A percentile compares a stretch with the other conserved stretches of the same genome.
These are phyloP conservation scores for Aspergillus sp. DNA, from an alignment of 2,329 filamentous ascomycete genomes.

Conservation along the genomic window DNA sequence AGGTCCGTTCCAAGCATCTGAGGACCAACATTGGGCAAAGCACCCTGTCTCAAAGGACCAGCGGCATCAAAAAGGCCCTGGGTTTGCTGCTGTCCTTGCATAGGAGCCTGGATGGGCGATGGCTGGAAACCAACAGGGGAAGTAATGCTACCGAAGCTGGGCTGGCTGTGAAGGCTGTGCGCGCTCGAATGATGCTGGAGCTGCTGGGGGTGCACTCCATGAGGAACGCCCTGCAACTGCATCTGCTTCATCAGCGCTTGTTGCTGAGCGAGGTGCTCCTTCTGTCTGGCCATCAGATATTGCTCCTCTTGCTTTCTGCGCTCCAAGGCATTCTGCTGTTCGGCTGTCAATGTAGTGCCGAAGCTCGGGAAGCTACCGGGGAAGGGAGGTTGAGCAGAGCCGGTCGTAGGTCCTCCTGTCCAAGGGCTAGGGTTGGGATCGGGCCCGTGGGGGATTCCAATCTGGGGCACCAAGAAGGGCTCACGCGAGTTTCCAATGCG, in stretches of 20 bases:
- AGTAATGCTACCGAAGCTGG: conserved; percentile 90
- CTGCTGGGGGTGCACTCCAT: conserved; percentile 51
- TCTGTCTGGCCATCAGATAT: conserved; percentile 91
- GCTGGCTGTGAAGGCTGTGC: conserved; percentile 93
- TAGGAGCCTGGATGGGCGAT: conserved; percentile 54
- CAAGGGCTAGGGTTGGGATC: conserved; percentile 51
- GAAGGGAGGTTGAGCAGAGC: conserved; percentile 77
- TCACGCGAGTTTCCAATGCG: conserved; percentile 96
- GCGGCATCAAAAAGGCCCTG: conserved; percentile 66
- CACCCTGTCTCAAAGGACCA: conserved; percentile 39
- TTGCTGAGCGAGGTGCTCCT: conserved; percentile 85
- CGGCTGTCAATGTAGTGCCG: conserved; percentile 89
- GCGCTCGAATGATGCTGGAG: conserved; percentile 93
- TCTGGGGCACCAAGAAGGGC: conserved; percentile 95
- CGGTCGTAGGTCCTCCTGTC: conserved; percentile 45
- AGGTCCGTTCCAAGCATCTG: conserved; percentile 44
- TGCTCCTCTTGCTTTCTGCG: conserved; percentile 97
- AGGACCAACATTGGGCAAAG: conserved; percentile 30
- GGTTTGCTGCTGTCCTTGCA: conserved; percentile 54
- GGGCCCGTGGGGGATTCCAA: conserved; percentile 86
- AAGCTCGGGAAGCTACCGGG: conserved; percentile 93
- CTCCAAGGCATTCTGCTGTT: conserved; percentile 96
- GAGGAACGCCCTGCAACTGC: conserved; percentile 55
- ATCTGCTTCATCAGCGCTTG: conserved; percentile 73
- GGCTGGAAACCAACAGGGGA: conserved; percentile 72